These are phyloP conservation scores for Tetrahymena elliotti DNA, from an alignment of 73 alveolate species.

Conservation along the genomic window DNA sequence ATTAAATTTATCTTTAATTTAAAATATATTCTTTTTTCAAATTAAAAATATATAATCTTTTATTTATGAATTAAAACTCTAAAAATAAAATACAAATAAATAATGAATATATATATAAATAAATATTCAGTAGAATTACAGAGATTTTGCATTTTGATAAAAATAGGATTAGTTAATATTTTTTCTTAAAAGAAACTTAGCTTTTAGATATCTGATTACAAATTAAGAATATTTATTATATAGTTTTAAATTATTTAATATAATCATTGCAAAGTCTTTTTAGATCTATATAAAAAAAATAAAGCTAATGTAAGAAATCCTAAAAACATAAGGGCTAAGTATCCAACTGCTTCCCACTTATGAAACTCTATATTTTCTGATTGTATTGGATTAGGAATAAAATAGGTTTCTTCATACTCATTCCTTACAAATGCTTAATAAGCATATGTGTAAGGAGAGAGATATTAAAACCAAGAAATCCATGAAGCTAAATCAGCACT, in stretches of 20 bases:
- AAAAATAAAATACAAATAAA: too few species aligned
- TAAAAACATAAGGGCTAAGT: not conserved
- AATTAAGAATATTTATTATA: too few species aligned
- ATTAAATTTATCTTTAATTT: too few species aligned
- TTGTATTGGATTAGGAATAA: not conserved
- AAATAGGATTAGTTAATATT: too few species aligned
- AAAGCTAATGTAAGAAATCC: not conserved
- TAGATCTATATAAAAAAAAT: not conserved
- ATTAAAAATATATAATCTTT: too few species aligned
- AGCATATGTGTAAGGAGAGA: constrained; percentile 61
- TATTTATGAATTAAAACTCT: too few species aligned
- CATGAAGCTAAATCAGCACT: constrained; percentile 19
- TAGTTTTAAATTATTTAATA: too few species aligned
- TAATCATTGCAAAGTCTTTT: not conserved
- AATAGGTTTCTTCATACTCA: constrained; percentile 41
- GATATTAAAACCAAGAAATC: constrained; percentile 53
- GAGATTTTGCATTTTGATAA: too few species aligned
- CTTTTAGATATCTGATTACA: not conserved
- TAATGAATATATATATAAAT: too few species aligned
- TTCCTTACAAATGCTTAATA: constrained; percentile 52
- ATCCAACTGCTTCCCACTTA: not conserved
- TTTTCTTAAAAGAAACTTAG: too few species aligned
- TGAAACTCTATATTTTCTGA: not conserved
- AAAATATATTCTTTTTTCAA: too few species aligned
- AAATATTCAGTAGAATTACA: too few species aligned